Base-by-base conservation (phyloP, 805 yeast genomes). In the Vanderwaltozyma verrucispora region DNA sequence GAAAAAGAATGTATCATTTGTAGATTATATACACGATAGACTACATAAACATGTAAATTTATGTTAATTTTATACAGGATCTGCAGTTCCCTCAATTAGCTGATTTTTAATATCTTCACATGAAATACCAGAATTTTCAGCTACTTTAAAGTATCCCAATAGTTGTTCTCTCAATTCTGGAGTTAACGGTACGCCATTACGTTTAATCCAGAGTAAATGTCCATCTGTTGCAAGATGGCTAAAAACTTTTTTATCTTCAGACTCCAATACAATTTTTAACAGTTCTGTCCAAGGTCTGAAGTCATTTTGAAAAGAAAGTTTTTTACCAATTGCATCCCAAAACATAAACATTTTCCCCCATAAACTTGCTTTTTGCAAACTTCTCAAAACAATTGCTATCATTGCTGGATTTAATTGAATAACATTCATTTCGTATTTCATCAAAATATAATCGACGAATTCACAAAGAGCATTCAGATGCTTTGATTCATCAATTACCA, bases 241-340 rank as follows among this genome's bases (percentile, higher is more conserved):
- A 32, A 38, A 49, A 40, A 19, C 50, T 15, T n/a, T 27, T 30
- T 12, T 4, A 35, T 55, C 48, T 14, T 40, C 36, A 2, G 51
- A 44, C 6, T 46, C 39, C 3, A 45, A 44, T 3, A 54, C 26
- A 12, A 45, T 28, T 16, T 42, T 28, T 17, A 57, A 27, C 14
- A 51, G 50, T 10, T 44, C 35, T 6, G 34, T 28, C 62, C 62
- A 57, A 3, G 58, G 56, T 16, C 56, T 45, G 13, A 33, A 33
- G 33, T 52, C 58, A n/a, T 37, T 43, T 3, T 44, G 47, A 9
- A 39, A 43, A 5, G 35, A 31, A 14, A 36, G 13, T 2, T 29
- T 34, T 12, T 37, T 31, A 4, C 45, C 35, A 20, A 49, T 43
- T 6, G 29, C 32, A 27, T 45, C 46, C 62, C 62, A 57, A 28